Conservation (phyloP, 1,284 basidiomycete species). For the Tilletia walkeri region DNA sequence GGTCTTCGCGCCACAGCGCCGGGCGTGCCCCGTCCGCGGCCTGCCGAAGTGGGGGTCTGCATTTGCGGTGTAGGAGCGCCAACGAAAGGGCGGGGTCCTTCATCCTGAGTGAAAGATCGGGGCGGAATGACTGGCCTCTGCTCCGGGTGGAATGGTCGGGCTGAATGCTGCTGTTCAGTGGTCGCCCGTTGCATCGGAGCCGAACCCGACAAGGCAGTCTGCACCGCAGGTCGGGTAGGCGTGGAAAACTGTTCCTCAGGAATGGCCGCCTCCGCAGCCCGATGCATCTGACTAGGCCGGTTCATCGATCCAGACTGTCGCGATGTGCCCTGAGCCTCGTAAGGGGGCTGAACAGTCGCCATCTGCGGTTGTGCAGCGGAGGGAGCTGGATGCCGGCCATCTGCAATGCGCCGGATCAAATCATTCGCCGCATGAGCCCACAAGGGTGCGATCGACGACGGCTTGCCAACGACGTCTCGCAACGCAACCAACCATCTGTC, state of each 20-base stretch:
- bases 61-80: not conserved
- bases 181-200: not conserved
- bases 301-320: not conserved
- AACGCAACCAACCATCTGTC: slow-evolving; percentile 69
- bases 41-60: not conserved
- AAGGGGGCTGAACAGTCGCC: no score
- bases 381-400: not conserved
- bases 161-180: not conserved
- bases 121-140: not conserved
- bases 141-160: not conserved
- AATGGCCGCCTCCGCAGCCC: not conserved
- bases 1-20: not conserved
- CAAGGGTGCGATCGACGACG: slow-evolving; percentile 40
- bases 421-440: slow-evolving; percentile 42
- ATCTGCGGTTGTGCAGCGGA: not conserved
- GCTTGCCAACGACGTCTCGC: slow-evolving; percentile 34
- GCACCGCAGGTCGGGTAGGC: not conserved
- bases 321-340: not conserved
- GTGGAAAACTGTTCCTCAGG: not conserved
- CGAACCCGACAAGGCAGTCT: not conserved
- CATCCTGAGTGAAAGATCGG: not conserved
- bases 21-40: slow-evolving; percentile 1
- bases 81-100: not conserved
- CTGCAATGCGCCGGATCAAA: slow-evolving; percentile 9
- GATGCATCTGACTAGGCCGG: not conserved